Percentiles rank a stretch among this genome's conserved stretches.
These are phyloP conservation scores for Globisporangium cylindrosporum DNA, from an alignment of 352 stramenopile species.

Conservation along the genomic window DNA sequence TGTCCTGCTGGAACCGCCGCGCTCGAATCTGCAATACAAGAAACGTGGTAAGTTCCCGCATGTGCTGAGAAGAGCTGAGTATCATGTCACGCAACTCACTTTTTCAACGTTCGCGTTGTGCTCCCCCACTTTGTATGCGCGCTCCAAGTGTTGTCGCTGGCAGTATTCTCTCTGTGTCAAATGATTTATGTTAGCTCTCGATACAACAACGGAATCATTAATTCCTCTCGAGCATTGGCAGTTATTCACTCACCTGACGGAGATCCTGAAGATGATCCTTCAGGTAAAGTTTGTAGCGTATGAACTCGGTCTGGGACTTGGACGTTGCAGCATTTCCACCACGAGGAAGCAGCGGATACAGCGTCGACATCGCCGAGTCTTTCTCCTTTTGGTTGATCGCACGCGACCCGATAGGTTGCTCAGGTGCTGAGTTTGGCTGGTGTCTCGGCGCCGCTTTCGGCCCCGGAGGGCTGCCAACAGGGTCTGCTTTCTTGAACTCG, in stretches of 20 bases:
- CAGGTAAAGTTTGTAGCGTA: conserved; percentile 68
- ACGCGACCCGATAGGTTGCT: conserved; percentile 9
- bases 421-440: conserved; percentile 18
- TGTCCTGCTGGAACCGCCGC: conserved; percentile 61
- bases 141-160: conserved; percentile 57
- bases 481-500: conserved; percentile 20
- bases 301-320: conserved; percentile 44
- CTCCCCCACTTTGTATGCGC: conserved; percentile 56
- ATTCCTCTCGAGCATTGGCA: background rate
- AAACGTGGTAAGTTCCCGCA: too few species aligned
- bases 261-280: conserved; percentile 69
- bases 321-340: conserved; percentile 16
- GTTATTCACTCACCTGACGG: conserved; percentile 27
- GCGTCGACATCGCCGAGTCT: conserved; percentile 8
- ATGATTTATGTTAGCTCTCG: background rate
- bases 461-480: conserved; percentile 12
- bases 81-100: conserved; percentile 12
- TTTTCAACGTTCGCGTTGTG: conserved; percentile 67
- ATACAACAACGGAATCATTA: too few species aligned
- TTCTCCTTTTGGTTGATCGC: background rate
- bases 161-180: conserved; percentile 46
- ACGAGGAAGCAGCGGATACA: conserved; percentile 47
- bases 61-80: background rate
- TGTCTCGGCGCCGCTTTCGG: conserved; percentile 37
- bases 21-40: conserved; percentile 40